Evolutionary conservation across 1,139 yeast species (phyloP).

Genomic region (Hansenula sp.): DNA sequence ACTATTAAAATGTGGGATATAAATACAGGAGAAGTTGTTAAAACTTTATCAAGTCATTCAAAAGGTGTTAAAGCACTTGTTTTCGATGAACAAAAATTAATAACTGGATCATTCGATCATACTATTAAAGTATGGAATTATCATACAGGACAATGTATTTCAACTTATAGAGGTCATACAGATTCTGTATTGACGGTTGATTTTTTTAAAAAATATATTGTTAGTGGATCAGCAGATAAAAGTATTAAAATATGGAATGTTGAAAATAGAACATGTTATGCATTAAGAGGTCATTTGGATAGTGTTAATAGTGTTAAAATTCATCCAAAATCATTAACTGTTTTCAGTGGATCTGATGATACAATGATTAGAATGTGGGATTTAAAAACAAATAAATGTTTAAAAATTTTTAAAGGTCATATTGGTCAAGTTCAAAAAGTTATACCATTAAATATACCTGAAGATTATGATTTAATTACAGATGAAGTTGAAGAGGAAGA

Average conservation of each 20-base stretch:
- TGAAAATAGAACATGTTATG: constrained; percentile 85
- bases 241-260: constrained; percentile 97
- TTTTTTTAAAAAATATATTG: constrained; percentile 72
- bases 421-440: constrained; percentile 89
- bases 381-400: constrained; percentile 70
- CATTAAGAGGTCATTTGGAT: constrained; percentile 88
- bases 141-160: constrained; percentile 88
- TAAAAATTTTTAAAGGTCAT: constrained; percentile 59
- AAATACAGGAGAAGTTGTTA: constrained; percentile 69
- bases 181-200: constrained; percentile 78
- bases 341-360: constrained; percentile 89
- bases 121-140: constrained; percentile 96
- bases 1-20: constrained; percentile 89
- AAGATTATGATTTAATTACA: constrained; percentile 31
- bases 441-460: constrained; percentile 64
- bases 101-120: constrained; percentile 87
- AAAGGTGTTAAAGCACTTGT: constrained; percentile 80
- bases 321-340: constrained; percentile 71
- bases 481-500: constrained; percentile 25
- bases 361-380: constrained; percentile 96
- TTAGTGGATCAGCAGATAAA: constrained; percentile 88
- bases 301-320: constrained; percentile 90
- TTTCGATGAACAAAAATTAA: constrained; percentile 83
- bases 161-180: constrained; percentile 90
- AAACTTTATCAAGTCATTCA: constrained; percentile 77